phyloP scores from a whole-genome alignment of 1,139 yeast species.

The Komagataea norvegica region DNA sequence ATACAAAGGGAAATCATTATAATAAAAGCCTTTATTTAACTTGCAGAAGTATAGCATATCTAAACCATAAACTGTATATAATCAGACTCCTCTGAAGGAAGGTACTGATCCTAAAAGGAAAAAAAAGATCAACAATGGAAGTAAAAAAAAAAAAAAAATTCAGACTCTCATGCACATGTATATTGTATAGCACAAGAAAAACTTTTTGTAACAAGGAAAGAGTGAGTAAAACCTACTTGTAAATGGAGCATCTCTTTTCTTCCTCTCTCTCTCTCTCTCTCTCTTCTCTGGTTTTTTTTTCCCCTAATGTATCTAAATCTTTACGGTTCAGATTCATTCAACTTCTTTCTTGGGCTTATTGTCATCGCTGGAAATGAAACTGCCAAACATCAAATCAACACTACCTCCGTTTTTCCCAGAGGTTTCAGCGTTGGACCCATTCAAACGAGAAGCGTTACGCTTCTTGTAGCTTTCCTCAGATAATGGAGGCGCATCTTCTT shows the following conservation, averaged over 20 bases:
- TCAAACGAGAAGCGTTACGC: neutral
- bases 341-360: slow-evolving; percentile 1
- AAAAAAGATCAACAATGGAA: neutral
- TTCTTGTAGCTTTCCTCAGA: neutral
- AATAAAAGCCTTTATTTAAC: too few relatives aligned
- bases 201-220: too few relatives aligned
- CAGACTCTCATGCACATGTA: neutral
- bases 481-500: neutral
- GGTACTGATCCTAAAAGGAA: neutral
- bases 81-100: neutral
- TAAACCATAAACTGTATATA: neutral
- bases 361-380: slow-evolving; percentile 1
- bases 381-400: slow-evolving; percentile 8
- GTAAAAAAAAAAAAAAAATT: neutral
- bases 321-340: neutral
- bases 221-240: too few relatives aligned
- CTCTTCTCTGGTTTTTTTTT: neutral
- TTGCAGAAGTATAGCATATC: neutral
- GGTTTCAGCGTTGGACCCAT: neutral
- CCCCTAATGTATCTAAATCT: too few relatives aligned
- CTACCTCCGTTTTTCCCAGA: neutral
- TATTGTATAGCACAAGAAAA: neutral
- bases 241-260: neutral
- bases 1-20: too few relatives aligned
- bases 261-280: neutral